Percentiles rank a stretch among this genome's conserved stretches.
phyloP scores from a whole-genome alignment of 2,329 filamentous ascomycete genomes.

The Zarea fungicola region DNA sequence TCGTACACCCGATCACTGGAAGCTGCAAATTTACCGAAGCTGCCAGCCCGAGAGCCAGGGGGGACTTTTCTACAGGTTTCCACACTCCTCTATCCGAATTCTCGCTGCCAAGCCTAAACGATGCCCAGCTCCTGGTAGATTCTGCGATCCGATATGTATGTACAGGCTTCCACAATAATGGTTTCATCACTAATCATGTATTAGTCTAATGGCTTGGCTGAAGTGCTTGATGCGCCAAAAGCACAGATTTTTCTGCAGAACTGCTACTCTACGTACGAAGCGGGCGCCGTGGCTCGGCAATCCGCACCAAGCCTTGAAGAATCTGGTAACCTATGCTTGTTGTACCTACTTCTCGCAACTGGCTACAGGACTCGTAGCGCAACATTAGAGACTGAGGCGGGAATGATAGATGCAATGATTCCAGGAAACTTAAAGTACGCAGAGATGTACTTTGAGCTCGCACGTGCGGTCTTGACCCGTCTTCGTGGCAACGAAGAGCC shows the following conservation, averaged over 20 bases:
- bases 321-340: conserved; percentile 49
- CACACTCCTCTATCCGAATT: too few species aligned
- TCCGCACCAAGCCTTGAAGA: conserved; percentile 45
- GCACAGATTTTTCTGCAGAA: conserved; percentile 46
- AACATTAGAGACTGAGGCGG: not conserved
- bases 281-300: too few species aligned
- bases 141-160: not conserved
- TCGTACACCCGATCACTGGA: conserved; percentile 51
- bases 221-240: conserved; percentile 49
- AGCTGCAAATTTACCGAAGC: conserved; percentile 53
- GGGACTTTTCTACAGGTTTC: too few species aligned
- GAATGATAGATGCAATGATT: not conserved
- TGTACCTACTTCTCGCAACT: conserved; percentile 59
- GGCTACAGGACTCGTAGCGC: conserved; percentile 28
- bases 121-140: conserved; percentile 38
- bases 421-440: conserved; percentile 42
- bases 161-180: not conserved
- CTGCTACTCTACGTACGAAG: conserved; percentile 52
- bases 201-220: conserved; percentile 55
- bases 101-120: conserved; percentile 49
- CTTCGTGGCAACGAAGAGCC: conserved; percentile 52
- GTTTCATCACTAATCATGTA: not conserved
- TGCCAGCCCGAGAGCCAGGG: conserved; percentile 41
- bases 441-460: conserved; percentile 59
- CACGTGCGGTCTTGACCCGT: conserved; percentile 45